A percentile compares a stretch with the other conserved stretches of the same genome.
phyloP scores from a whole-genome alignment of 768 basidiomycete species.

The Boletus sp. region DNA sequence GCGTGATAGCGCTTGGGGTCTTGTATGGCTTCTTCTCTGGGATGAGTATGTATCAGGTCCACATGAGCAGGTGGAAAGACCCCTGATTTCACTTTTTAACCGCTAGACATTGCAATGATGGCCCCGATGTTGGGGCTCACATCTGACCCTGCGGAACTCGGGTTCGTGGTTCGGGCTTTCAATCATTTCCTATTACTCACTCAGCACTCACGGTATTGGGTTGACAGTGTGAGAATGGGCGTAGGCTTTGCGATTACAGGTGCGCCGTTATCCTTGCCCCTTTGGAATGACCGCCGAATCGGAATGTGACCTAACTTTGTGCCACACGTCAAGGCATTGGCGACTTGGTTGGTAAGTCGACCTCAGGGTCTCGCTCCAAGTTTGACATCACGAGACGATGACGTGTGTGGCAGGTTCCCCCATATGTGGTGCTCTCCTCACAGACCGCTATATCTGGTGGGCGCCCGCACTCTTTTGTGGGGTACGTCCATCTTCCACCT shows the following conservation, averaged over 20 bases:
- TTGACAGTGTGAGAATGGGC: conserved; percentile 39
- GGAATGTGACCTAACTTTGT: background rate
- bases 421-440: conserved; percentile 55
- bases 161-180: conserved; percentile 27
- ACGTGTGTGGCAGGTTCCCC: conserved; percentile 44
- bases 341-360: conserved; percentile 18
- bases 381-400: background rate
- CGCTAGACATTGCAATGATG: conserved; percentile 37
- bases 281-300: background rate
- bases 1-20: conserved; percentile 41
- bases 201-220: background rate
- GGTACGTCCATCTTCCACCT: conserved; percentile 15
- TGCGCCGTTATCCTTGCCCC: conserved; percentile 8
- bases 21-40: conserved; percentile 52
- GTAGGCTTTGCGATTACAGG: conserved; percentile 47
- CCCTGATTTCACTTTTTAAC: background rate
- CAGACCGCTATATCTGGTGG: conserved; percentile 53
- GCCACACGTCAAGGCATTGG: conserved; percentile 19
- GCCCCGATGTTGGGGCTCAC: conserved; percentile 48
- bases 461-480: conserved; percentile 53
- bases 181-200: background rate
- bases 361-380: background rate
- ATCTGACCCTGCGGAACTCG: conserved; percentile 49
- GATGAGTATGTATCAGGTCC: conserved; percentile 30
- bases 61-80: too few species aligned